A percentile compares a stretch with the other conserved stretches of the same genome.
These are phyloP conservation scores for Sarocladium oryzae DNA, from an alignment of 2,329 filamentous ascomycete species.

Conservation along the genomic window DNA sequence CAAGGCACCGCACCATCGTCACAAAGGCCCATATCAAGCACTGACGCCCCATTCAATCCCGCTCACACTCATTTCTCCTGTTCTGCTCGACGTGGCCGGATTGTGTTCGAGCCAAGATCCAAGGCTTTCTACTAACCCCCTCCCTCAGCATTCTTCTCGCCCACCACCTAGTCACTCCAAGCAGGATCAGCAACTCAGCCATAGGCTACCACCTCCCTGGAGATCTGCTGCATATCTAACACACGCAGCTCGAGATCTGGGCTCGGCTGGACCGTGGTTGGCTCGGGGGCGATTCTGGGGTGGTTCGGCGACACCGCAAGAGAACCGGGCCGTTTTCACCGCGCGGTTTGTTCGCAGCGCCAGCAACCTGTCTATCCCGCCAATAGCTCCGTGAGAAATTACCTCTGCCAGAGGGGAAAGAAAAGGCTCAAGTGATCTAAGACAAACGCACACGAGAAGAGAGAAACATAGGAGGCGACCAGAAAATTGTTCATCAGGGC, in stretches of 20 bases:
- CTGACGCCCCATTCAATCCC: conserved; percentile 1
- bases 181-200: too few species aligned
- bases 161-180: too few species aligned
- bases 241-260: background rate
- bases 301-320: background rate
- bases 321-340: conserved; percentile 5
- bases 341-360: too few species aligned
- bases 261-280: background rate
- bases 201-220: too few species aligned
- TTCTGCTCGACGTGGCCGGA: background rate
- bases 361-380: background rate
- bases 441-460: background rate
- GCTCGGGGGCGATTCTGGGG: background rate
- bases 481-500: background rate
- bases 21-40: conserved; percentile 6
- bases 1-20: conserved; percentile 1
- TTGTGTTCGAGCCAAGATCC: background rate
- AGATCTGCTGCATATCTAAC: background rate
- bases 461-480: background rate
- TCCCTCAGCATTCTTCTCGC: too few species aligned
- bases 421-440: background rate
- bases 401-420: background rate
- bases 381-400: background rate
- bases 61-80: background rate
- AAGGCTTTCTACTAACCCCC: too few species aligned